A percentile compares a stretch with the other conserved stretches of the same genome.
Conservation (phyloP, 176 grass and related monocot genomes). For the Elymus sibiricus region DNA sequence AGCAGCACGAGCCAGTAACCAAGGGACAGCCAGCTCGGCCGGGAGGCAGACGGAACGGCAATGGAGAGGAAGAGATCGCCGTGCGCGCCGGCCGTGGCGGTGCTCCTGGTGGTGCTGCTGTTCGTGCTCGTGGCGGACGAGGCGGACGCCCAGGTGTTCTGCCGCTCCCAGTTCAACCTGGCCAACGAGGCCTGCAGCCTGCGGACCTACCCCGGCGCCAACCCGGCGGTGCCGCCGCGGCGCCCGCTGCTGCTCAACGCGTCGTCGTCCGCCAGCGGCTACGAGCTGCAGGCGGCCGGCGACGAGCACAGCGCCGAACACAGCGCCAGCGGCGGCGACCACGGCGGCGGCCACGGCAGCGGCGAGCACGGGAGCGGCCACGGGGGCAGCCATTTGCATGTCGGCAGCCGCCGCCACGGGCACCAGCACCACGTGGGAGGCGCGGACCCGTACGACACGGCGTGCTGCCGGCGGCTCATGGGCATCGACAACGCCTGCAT, state of each 20-base stretch:
- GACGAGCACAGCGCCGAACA: background rate
- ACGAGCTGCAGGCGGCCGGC: slow-evolving; percentile 30
- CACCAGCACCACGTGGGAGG: background rate
- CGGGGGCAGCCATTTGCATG: too few relatives aligned
- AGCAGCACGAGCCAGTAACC: background rate
- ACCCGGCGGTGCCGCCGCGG: slow-evolving; percentile 26
- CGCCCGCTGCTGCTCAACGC: slow-evolving; percentile 34
- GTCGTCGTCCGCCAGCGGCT: slow-evolving; percentile 12
- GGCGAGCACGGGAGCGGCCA: background rate
- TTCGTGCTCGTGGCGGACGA: background rate
- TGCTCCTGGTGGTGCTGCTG: slow-evolving; percentile 3
- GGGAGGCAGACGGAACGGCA: background rate
- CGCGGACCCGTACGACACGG: slow-evolving; percentile 53
- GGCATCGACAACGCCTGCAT: slow-evolving; percentile 72
- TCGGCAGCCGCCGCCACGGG: background rate
- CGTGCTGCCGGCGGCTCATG: slow-evolving; percentile 72
- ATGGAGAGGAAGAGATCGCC: slow-evolving; percentile 20
- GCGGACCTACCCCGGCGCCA: slow-evolving; percentile 14
- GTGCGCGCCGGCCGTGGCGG: background rate
- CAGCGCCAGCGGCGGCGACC: background rate
- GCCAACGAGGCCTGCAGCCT: slow-evolving; percentile 30
- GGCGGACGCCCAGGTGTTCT: slow-evolving; percentile 2
- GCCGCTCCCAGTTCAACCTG: slow-evolving; percentile 20
- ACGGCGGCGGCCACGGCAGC: background rate
- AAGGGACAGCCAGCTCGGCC: background rate